Evolutionary conservation across 139 green algal genomes (phyloP), one percentile per base, ranked within the genome.

Genomic region (Coelastrella sp.): DNA sequence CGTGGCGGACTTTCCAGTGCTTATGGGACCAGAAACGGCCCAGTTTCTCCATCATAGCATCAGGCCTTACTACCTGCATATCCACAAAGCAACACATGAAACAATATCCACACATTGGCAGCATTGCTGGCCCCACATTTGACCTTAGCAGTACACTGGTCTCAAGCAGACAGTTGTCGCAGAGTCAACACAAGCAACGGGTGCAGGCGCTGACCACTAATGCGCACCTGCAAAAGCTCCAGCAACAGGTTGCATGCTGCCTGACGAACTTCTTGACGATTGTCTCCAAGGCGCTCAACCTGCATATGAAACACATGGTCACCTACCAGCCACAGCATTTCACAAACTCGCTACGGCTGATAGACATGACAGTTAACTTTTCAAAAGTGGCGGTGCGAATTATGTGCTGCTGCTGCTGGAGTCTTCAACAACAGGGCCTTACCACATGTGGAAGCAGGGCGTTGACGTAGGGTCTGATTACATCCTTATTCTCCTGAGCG

Each of bases 1-100:
- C 94, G 60, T 95, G 93, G 78, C 92, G 91, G 7, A 95, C 92
- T 58, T 94, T 94, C 89, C 93, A 93, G 68, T 85, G 87, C 64
- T 89, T 92, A 66, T 96, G 91, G 16, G 47, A 73, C 94, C 94
- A 96, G 60, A 92, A 91, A 8, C 83, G 90, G 0, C 73, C n/a
- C 32, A 95, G 87, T 66, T 89, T 91, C 17, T 94, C 89, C 57
- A 92, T 87, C 59, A 95, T 73, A 0, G 81, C 16, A 59, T 93
- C 86, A 14, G 92, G 89, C 32, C 86, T 59, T 61, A 80, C 54
- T 13, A 90, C 86, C 85, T 89, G 73, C 4, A 78, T 47, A 47
- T 47, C 61, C 61, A 71, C 73, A 78, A 22, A 78, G 16, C 73
- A 47, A 32, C 73, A 78, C 73, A 22, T 10, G 11, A 78, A 78